A percentile compares a stretch with the other conserved stretches of the same genome.
Evolutionary conservation across 108 stramenopile species (phyloP).

Genomic region (Hondaea fermentalgiana): DNA sequence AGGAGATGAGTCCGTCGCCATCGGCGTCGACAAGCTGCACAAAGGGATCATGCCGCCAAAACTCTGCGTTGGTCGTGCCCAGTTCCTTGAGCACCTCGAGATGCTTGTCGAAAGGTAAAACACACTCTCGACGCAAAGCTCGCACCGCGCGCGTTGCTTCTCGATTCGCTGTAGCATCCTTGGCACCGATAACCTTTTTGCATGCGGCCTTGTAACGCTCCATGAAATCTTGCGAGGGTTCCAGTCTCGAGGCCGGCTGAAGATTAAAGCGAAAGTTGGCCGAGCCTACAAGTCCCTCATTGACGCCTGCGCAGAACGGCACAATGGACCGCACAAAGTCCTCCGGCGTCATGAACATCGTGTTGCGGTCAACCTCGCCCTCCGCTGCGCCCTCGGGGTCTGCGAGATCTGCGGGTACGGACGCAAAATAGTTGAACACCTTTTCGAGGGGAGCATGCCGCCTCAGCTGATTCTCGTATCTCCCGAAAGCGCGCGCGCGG

Average conservation of each 20-base stretch:
- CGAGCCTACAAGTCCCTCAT: neutral
- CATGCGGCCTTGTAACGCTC: neutral
- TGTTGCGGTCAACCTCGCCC: neutral
- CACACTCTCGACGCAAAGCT: neutral
- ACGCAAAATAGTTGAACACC: constrained; percentile 7
- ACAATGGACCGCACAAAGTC: constrained; percentile 1
- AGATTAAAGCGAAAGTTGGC: constrained; percentile 9
- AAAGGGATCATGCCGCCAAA: neutral
- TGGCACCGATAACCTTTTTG: neutral
- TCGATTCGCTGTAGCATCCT: no score
- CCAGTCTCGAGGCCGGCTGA: neutral
- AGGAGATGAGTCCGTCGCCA: neutral
- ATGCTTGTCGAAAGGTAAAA: neutral
- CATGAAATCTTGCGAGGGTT: neutral
- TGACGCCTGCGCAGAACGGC: neutral
- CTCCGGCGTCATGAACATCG: constrained; percentile 6
- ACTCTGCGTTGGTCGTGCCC: neutral
- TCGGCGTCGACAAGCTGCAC: neutral
- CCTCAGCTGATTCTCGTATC: neutral
- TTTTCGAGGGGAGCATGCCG: neutral
- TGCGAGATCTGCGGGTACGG: neutral
- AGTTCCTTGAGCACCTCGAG: neutral
- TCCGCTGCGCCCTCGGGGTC: neutral
- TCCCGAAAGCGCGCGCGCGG: neutral
- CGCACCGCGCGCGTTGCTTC: neutral